Evolutionary conservation across 2,329 filamentous ascomycete genomes (phyloP).

Genomic region (Penicillium sp.): DNA sequence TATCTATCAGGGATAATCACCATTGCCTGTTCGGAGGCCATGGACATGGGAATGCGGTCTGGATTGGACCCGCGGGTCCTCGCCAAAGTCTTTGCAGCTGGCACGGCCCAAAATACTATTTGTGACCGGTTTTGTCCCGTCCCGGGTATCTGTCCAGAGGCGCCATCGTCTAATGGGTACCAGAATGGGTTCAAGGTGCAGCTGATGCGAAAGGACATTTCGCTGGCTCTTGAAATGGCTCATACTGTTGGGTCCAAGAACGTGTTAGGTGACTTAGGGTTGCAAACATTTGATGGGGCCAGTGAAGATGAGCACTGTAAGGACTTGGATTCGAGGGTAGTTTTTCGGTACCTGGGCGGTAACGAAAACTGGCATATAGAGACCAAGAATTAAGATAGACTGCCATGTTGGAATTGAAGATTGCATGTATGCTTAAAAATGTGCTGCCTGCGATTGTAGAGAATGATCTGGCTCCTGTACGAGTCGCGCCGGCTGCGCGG

Average conservation of each 20-base stretch:
- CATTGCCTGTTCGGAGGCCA: conserved; percentile 59
- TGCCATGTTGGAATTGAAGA: too few relatives aligned
- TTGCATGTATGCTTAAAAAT: too few relatives aligned
- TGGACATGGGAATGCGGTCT: conserved; percentile 61
- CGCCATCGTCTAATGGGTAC: conserved; percentile 52
- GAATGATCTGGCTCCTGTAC: too few relatives aligned
- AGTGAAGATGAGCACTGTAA: conserved; percentile 53
- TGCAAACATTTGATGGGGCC: conserved; percentile 55
- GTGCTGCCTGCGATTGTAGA: too few relatives aligned
- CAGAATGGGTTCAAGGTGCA: conserved; percentile 60
- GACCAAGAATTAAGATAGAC: too few relatives aligned
- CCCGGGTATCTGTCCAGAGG: conserved; percentile 50
- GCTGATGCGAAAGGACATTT: conserved; percentile 62
- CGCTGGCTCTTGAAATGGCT: conserved; percentile 57
- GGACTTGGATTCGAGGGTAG: conserved; percentile 58
- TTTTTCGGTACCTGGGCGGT: conserved; percentile 58
- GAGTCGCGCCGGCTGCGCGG: too few relatives aligned
- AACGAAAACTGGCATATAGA: conserved; percentile 49
- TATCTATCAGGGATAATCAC: conserved; percentile 61
- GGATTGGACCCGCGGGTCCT: conserved; percentile 58
- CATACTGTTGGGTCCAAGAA: conserved; percentile 52
- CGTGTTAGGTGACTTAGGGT: conserved; percentile 51
- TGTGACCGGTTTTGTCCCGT: conserved; percentile 55
- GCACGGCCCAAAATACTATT: conserved; percentile 55
- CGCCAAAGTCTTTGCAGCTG: conserved; percentile 52